Conservation (phyloP, 2,329 filamentous ascomycete genomes). For the Fusarium longipes region DNA sequence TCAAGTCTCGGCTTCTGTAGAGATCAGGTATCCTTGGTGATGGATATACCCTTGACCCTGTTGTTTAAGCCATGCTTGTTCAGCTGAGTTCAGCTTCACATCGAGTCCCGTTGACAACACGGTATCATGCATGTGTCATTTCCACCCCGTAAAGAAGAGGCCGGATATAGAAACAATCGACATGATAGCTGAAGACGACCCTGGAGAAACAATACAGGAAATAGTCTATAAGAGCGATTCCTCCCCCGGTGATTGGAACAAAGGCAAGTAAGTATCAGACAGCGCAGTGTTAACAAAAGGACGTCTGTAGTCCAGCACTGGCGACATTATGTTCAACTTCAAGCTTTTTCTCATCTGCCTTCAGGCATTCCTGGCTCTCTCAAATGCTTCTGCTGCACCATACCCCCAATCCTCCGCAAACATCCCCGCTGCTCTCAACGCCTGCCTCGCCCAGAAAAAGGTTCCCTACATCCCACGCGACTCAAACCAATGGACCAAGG, state of each 20-base stretch:
- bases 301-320: background rate
- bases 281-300: background rate
- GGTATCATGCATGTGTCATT: constrained; percentile 1
- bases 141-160: constrained; percentile 26
- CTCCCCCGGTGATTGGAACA: fast-evolving
- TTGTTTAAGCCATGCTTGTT: background rate
- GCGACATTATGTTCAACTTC: background rate
- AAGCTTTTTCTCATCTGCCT: constrained; percentile 18
- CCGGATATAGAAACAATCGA: background rate
- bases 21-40: background rate
- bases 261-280: fast-evolving
- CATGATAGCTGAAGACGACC: background rate
- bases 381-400: background rate
- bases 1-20: background rate
- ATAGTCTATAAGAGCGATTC: background rate
- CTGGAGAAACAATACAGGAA: background rate
- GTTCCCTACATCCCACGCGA: constrained; percentile 38
- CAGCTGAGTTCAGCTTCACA: constrained; percentile 1
- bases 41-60: background rate
- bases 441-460: constrained; percentile 42
- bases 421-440: constrained; percentile 24
- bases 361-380: background rate
- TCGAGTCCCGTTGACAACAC: background rate
- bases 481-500: constrained; percentile 48
- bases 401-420: background rate